These are phyloP conservation scores for Crucibulum parvulum DNA, from an alignment of 1,284 basidiomycete species.

Conservation along the genomic window DNA sequence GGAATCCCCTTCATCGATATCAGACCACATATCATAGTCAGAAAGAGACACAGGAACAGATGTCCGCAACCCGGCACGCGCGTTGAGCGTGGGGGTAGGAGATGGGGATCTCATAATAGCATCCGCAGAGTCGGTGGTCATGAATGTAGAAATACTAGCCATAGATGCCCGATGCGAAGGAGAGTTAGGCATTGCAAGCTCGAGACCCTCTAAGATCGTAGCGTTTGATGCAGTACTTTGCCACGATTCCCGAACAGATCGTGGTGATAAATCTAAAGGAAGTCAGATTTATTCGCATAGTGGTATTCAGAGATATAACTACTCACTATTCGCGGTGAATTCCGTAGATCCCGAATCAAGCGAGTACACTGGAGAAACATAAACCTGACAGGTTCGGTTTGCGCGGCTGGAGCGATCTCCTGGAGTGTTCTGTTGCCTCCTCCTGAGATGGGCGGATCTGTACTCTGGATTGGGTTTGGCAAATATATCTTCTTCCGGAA, in stretches of 20 bases:
- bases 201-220: conserved; percentile 45
- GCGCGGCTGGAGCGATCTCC: conserved; percentile 23
- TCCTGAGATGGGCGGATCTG: not conserved
- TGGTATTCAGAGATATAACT: not conserved
- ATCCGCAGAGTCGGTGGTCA: conserved; percentile 63
- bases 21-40: conserved; percentile 48
- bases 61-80: conserved; percentile 26
- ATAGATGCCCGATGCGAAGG: conserved; percentile 51
- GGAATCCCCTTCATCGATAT: conserved; percentile 48
- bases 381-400: conserved; percentile 33
- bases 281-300: conserved; percentile 2
- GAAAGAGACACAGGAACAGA: conserved; percentile 45
- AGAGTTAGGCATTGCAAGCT: conserved; percentile 42
- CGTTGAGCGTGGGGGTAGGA: conserved; percentile 2
- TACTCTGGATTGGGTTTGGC: not conserved
- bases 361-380: conserved; percentile 21
- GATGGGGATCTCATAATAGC: conserved; percentile 48
- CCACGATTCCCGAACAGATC: conserved; percentile 49
- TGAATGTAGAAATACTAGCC: conserved; percentile 63
- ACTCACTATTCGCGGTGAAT: not conserved
- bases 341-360: not conserved
- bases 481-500: conserved; percentile 51
- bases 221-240: conserved; percentile 46
- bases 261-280: conserved; percentile 14
- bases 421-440: conserved; percentile 5